Conservation (phyloP, 305 asterid genomes). For the Ilex paraguariensis region DNA sequence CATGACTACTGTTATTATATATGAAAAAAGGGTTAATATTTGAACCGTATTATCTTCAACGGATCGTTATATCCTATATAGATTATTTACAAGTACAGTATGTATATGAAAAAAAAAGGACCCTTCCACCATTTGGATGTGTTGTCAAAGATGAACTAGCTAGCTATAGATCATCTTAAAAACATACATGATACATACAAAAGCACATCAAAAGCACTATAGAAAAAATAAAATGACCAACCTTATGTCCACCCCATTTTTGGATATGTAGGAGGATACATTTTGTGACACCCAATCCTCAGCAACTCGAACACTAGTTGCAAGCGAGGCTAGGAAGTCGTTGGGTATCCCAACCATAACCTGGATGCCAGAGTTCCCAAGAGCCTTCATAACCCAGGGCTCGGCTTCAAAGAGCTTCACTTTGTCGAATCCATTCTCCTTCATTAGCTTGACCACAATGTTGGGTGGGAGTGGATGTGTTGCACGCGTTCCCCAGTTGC, state of each 20-base stretch:
- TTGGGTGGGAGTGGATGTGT: slow-evolving; percentile 56
- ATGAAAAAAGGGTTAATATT: too few relatives aligned
- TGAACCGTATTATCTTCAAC: too few relatives aligned
- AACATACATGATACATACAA: not conserved
- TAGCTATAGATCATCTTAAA: too few relatives aligned
- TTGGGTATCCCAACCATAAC: slow-evolving; percentile 94
- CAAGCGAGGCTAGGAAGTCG: slow-evolving; percentile 50
- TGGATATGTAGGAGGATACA: slow-evolving; percentile 56
- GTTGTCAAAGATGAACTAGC: too few relatives aligned
- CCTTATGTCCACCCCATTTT: slow-evolving; percentile 64
- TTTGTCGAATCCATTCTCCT: slow-evolving; percentile 59
- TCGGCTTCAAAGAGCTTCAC: slow-evolving; percentile 77
- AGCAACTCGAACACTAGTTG: slow-evolving; percentile 46
- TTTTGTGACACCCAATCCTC: slow-evolving; percentile 63
- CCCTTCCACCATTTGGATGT: too few relatives aligned
- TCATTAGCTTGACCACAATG: slow-evolving; percentile 58
- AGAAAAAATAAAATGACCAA: slow-evolving; percentile 9
- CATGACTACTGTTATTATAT: too few relatives aligned
- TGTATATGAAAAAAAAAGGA: too few relatives aligned
- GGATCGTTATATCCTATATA: too few relatives aligned
- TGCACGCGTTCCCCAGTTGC: slow-evolving; percentile 64
- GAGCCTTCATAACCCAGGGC: slow-evolving; percentile 46
- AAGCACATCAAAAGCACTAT: too few relatives aligned
- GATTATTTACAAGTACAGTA: too few relatives aligned
- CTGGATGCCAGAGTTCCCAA: slow-evolving; percentile 57